Conservation (phyloP, 2,329 filamentous ascomycete species). For the Tolypocladium album region DNA sequence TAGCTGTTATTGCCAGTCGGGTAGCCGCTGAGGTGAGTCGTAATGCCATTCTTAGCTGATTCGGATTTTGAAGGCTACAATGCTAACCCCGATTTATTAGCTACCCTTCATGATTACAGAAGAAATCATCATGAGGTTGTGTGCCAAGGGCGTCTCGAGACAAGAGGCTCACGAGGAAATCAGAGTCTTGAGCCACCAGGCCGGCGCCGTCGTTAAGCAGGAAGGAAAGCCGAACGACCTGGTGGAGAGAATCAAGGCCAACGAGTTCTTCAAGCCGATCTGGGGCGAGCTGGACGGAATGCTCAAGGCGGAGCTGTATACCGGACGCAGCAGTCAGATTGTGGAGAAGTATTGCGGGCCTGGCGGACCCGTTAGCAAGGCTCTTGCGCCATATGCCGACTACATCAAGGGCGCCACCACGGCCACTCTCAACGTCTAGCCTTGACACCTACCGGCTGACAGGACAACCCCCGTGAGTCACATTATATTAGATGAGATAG, state of each 20-base stretch:
- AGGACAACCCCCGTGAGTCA: no score
- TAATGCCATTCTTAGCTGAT: no score
- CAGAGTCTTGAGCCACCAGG: constrained; percentile 70
- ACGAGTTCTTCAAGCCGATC: constrained; percentile 65
- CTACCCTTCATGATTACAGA: constrained; percentile 76
- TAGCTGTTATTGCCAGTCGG: constrained; percentile 33
- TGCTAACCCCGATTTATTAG: constrained; percentile 22
- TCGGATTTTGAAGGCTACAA: no score
- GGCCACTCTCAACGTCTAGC: neutral
- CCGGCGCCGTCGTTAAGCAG: constrained; percentile 46
- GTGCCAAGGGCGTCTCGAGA: constrained; percentile 57
- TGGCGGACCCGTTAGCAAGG: neutral
- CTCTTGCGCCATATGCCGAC: neutral
- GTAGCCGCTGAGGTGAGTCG: no score
- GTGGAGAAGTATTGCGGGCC: neutral
- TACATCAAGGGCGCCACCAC: neutral
- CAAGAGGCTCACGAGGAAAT: constrained; percentile 86
- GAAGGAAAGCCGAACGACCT: constrained; percentile 70
- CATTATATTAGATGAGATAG: no score
- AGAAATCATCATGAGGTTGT: constrained; percentile 65
- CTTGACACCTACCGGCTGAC: no score
- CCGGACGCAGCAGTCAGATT: neutral
- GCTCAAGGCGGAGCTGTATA: constrained; percentile 46
- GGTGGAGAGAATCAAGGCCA: constrained; percentile 62
- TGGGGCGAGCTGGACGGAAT: constrained; percentile 57